Percentiles rank a stretch among this genome's conserved stretches.
phyloP scores from a whole-genome alignment of 306 rosid species.

The Calophaca sinica region DNA sequence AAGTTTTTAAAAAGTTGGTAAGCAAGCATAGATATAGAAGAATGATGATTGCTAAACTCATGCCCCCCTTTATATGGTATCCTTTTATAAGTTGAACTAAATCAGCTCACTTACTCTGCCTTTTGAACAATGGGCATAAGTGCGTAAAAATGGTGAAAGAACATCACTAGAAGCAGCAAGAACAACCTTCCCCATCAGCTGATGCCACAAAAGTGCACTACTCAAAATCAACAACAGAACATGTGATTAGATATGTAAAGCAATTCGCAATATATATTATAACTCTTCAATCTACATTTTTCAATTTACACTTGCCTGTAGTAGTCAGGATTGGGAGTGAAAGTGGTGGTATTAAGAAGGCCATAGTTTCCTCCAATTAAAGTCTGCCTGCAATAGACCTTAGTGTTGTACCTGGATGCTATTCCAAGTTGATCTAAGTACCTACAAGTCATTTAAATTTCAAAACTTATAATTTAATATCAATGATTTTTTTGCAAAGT shows the following conservation, averaged over 20 bases:
- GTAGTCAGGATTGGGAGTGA: constrained; percentile 93
- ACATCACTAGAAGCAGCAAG: constrained; percentile 57
- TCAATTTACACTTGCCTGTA: constrained; percentile 65
- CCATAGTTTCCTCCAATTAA: constrained; percentile 96
- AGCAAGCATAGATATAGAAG: constrained; percentile 5
- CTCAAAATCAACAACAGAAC: constrained; percentile 45
- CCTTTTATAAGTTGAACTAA: background rate
- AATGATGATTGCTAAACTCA: background rate
- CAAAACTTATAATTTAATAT: constrained; percentile 8
- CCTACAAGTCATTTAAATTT: constrained; percentile 57
- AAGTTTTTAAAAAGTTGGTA: background rate
- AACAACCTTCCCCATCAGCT: constrained; percentile 86
- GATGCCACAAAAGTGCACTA: constrained; percentile 95
- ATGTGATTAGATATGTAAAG: constrained; percentile 29
- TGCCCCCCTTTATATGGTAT: background rate
- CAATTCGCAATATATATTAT: background rate
- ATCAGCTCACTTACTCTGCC: constrained; percentile 68
- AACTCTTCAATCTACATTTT: constrained; percentile 5
- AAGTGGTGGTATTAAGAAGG: constrained; percentile 77
- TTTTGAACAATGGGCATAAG: constrained; percentile 91
- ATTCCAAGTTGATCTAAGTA: constrained; percentile 98
- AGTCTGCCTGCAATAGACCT: constrained; percentile 91
- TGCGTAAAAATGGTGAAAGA: constrained; percentile 70
- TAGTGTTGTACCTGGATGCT: constrained; percentile 77
- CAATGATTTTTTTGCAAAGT: constrained; percentile 6